phyloP scores from a whole-genome alignment of 495 filamentous ascomycete genomes.

The Penicillium diatomitis region DNA sequence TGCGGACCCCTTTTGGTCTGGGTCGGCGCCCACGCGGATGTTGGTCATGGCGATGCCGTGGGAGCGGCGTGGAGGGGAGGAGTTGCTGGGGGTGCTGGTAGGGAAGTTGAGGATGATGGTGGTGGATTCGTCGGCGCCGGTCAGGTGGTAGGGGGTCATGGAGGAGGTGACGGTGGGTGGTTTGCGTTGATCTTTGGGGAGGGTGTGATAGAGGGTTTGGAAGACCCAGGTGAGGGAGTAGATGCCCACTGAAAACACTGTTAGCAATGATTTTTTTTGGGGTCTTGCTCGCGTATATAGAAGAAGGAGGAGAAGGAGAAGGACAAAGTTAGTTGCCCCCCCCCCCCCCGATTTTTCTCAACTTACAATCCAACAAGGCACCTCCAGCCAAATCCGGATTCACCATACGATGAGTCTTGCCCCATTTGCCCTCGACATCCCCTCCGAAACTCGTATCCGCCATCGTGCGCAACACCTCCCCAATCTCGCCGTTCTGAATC shows the following conservation, averaged over 20 bases:
- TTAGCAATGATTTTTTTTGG: background rate
- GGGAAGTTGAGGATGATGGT: constrained; percentile 75
- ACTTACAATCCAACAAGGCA: constrained; percentile 62
- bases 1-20: constrained; percentile 50
- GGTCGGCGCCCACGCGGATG: constrained; percentile 59
- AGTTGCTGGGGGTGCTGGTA: constrained; percentile 41
- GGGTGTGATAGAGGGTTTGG: constrained; percentile 78
- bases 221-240: constrained; percentile 91
- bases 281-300: too few relatives aligned
- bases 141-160: constrained; percentile 66
- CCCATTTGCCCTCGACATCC: constrained; percentile 44
- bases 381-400: constrained; percentile 83
- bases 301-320: too few relatives aligned
- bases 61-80: constrained; percentile 26
- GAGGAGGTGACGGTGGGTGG: constrained; percentile 49
- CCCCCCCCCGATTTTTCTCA: too few relatives aligned
- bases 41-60: constrained; percentile 74
- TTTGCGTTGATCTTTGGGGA: constrained; percentile 46
- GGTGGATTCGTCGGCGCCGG: constrained; percentile 77
- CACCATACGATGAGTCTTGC: constrained; percentile 65
- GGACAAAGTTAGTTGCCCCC: too few relatives aligned
- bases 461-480: constrained; percentile 65
- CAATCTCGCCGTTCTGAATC: constrained; percentile 60
- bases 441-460: constrained; percentile 57
- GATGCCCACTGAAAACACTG: constrained; percentile 58